These are phyloP conservation scores for Monosporozyma servazzii DNA, from an alignment of 805 yeast genomes.

Conservation along the genomic window DNA sequence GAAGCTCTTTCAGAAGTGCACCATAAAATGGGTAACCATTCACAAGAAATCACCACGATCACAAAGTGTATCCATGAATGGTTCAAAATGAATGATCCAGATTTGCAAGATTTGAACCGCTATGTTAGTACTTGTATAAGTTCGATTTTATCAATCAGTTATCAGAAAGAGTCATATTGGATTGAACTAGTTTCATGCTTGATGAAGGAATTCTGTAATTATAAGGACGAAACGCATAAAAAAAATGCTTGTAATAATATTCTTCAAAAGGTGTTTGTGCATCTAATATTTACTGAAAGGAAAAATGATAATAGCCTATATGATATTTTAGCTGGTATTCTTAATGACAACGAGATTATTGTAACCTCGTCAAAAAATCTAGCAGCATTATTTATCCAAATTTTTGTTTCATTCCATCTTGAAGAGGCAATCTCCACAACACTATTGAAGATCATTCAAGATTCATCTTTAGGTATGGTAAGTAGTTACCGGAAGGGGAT, in stretches of 20 bases:
- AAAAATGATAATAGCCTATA: constrained; percentile 29
- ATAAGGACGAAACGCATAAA: constrained; percentile 10
- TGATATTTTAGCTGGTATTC: constrained; percentile 44
- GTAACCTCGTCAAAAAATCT: constrained; percentile 52
- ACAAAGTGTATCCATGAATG: constrained; percentile 11
- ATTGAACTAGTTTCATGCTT: constrained; percentile 16
- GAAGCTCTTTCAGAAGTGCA: constrained; percentile 17
- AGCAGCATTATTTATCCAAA: constrained; percentile 49
- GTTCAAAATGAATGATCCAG: constrained; percentile 6
- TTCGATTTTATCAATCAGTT: not conserved
- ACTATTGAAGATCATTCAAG: constrained; percentile 46
- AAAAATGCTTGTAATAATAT: constrained; percentile 8
- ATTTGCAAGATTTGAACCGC: constrained; percentile 1
- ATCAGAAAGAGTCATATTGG: constrained; percentile 15
- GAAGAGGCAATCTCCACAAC: constrained; percentile 49
- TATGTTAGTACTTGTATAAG: not conserved
- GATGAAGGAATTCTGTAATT: constrained; percentile 9
- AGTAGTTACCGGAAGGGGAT: constrained; percentile 34
- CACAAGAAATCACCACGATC: constrained; percentile 13
- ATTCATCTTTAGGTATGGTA: constrained; percentile 44
- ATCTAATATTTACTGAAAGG: constrained; percentile 13
- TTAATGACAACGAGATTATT: constrained; percentile 39
- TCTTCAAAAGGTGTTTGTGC: constrained; percentile 16
- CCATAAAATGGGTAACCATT: constrained; percentile 10
- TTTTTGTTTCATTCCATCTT: constrained; percentile 53